A percentile compares a stretch with the other conserved stretches of the same genome.
Conservation (phyloP, 1,284 basidiomycete genomes). For the Rhodotorula sp. region DNA sequence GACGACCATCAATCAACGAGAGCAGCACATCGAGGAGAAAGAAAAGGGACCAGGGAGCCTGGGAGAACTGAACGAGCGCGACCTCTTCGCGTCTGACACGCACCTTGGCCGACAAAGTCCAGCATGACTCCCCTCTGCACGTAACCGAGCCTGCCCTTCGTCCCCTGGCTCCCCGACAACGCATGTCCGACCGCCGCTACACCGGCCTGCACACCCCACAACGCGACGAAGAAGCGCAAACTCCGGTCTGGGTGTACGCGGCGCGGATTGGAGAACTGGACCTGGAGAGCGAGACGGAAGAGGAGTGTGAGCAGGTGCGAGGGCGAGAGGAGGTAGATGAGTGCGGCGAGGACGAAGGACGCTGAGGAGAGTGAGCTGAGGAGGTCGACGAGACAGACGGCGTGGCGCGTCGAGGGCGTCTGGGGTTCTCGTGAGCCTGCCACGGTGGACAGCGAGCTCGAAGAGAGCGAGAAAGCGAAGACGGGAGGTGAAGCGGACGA, state of each 20-base stretch:
- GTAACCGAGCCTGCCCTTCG: slow-evolving; percentile 25
- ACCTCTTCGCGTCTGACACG: not conserved
- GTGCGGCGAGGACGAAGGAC: slow-evolving; percentile 10
- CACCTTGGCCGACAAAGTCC: slow-evolving; percentile 34
- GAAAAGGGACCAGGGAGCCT: no score
- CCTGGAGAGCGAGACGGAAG: slow-evolving; percentile 15
- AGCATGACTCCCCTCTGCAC: slow-evolving; percentile 16
- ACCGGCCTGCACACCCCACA: slow-evolving; percentile 14
- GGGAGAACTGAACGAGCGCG: not conserved
- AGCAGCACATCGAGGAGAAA: no score
- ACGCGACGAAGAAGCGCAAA: slow-evolving; percentile 12
- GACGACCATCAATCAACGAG: no score
- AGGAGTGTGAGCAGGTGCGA: slow-evolving; percentile 17
- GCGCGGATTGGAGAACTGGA: slow-evolving; percentile 25
- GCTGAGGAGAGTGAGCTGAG: slow-evolving; percentile 16
- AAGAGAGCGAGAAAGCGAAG: no score
- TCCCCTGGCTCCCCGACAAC: slow-evolving; percentile 20
- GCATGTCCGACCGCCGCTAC: not conserved
- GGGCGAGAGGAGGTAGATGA: slow-evolving; percentile 16
- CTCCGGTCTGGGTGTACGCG: slow-evolving; percentile 12
- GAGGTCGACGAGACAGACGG: slow-evolving; percentile 17
- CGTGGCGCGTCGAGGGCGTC: slow-evolving; percentile 1
- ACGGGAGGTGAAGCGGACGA: no score
- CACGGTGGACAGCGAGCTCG: no score
- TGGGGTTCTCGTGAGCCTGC: no score